These are phyloP conservation scores for Neurospora tetrasperma DNA, from an alignment of 495 filamentous ascomycete genomes.

Conservation along the genomic window DNA sequence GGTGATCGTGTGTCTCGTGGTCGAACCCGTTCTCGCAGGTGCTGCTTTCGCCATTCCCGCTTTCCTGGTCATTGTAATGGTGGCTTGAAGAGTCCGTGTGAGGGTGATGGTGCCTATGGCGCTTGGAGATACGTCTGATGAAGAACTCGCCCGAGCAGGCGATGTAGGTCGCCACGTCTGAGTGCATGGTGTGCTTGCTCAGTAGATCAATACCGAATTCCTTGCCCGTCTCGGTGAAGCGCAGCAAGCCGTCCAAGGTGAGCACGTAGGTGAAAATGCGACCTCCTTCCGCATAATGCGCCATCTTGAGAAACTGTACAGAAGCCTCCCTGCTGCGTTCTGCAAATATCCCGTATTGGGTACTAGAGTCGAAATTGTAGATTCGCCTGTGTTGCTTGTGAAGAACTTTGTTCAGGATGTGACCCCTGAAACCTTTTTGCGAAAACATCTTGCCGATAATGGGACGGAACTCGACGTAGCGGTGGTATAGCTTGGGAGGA, in stretches of 20 bases:
- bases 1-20: slow-evolving; percentile 14
- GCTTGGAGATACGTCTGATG: slow-evolving; percentile 49
- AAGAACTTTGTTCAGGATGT: slow-evolving; percentile 69
- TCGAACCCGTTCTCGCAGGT: slow-evolving; percentile 9
- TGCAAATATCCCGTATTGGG: slow-evolving; percentile 50
- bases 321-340: slow-evolving; percentile 51
- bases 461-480: slow-evolving; percentile 85
- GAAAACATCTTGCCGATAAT: slow-evolving; percentile 87
- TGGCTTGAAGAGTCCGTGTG: not conserved
- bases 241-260: slow-evolving; percentile 72
- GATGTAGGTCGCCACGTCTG: slow-evolving; percentile 79
- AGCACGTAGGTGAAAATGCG: slow-evolving; percentile 88
- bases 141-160: slow-evolving; percentile 92
- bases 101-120: not conserved
- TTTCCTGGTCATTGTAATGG: not conserved
- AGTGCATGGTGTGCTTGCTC: slow-evolving; percentile 92
- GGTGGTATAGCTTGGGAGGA: slow-evolving; percentile 68
- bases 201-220: slow-evolving; percentile 89
- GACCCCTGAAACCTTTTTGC: slow-evolving; percentile 60
- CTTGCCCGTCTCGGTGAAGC: slow-evolving; percentile 90
- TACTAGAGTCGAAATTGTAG: slow-evolving; percentile 74
- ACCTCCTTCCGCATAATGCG: slow-evolving; percentile 72
- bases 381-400: slow-evolving; percentile 83
- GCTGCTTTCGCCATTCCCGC: not conserved
- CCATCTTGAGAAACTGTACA: slow-evolving; percentile 73